Base-by-base conservation (phyloP, 2,329 filamentous ascomycete genomes). In the Scedosporium dehoogii region DNA sequence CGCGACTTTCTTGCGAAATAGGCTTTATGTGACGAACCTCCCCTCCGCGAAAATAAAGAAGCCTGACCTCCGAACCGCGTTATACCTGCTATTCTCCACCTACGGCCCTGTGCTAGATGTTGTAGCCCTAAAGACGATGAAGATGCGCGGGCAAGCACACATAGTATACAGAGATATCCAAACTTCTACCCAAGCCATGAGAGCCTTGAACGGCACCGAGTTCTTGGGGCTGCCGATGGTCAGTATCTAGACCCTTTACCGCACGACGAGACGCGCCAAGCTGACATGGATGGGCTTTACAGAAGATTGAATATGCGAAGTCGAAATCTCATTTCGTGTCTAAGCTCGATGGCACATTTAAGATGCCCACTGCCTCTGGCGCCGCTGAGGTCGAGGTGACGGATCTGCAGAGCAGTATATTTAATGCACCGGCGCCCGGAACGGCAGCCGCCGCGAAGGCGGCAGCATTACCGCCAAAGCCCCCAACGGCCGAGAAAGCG, bases 141-240 rank as follows among this genome's bases (percentile, higher is more conserved):
- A 91, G 77, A 97, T 97, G 92, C 88, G 94, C 59, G 94, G 94
- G 3, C 94, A 99, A 76, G 94, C 94, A 65, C 94, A 97, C 71
- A 80, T 99, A 64, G 89, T 94, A 14, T 97, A 92, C 73, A 85
- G 90, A 63, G 93, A 99, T 73, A 81, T 93, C 41, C 89, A 96
- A 67, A 86, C 91, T n/a, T 91, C 92, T 60, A 96, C 92, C 25
- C 91, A 96, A 72, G 94, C 94, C 1, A 91, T 99, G 91, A 82
- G 93, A 67, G 86, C 90, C 10, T 78, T 97, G 58, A 89, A 97
- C 68, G 91, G 90, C 2, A 90, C 91, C 70, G 85, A 89, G 2
- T 92, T 99, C 67, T 88, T 96, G 66, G 94, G 92, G 16, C 86
- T 85, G 66, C 83, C 91, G 67, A 86, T 99, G 81, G 93, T 97